phyloP scores from a whole-genome alignment of 192 early-diverging fungal genomes.

The Linnemannia exigua region DNA sequence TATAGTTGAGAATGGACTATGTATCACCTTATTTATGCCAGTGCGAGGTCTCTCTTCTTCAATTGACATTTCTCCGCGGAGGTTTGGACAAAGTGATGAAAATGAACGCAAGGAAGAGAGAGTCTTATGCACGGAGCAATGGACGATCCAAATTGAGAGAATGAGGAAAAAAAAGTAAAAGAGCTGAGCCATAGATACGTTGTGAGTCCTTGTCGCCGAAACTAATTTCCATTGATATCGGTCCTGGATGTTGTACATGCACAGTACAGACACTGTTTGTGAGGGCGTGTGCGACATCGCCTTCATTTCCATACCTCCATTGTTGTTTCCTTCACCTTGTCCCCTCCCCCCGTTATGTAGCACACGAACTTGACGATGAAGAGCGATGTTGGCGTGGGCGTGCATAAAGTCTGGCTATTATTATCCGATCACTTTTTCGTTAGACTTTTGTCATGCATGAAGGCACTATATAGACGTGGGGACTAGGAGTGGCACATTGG shows the following conservation, averaged over 20 bases:
- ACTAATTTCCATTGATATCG: neutral
- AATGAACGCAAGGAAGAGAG: neutral
- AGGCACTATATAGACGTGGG: neutral
- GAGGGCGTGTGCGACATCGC: neutral
- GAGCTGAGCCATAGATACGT: neutral
- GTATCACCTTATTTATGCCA: neutral
- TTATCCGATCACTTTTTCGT: slow-evolving; percentile 1
- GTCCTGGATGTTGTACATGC: neutral
- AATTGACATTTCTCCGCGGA: neutral
- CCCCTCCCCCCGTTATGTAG: neutral
- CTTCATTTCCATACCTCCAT: neutral
- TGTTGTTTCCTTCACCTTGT: too few relatives aligned
- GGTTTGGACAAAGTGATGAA: neutral
- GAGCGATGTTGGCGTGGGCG: neutral
- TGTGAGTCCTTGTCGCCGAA: neutral
- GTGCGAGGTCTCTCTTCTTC: neutral
- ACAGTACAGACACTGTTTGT: neutral
- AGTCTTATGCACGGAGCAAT: neutral
- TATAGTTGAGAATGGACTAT: neutral
- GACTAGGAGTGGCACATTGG: neutral
- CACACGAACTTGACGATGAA: neutral
- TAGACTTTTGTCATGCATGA: neutral
- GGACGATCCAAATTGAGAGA: neutral
- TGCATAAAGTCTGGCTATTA: slow-evolving; percentile 1
- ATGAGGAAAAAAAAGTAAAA: neutral